Conservation (phyloP, 495 filamentous ascomycete genomes). For the Cladorrhinum samala region DNA sequence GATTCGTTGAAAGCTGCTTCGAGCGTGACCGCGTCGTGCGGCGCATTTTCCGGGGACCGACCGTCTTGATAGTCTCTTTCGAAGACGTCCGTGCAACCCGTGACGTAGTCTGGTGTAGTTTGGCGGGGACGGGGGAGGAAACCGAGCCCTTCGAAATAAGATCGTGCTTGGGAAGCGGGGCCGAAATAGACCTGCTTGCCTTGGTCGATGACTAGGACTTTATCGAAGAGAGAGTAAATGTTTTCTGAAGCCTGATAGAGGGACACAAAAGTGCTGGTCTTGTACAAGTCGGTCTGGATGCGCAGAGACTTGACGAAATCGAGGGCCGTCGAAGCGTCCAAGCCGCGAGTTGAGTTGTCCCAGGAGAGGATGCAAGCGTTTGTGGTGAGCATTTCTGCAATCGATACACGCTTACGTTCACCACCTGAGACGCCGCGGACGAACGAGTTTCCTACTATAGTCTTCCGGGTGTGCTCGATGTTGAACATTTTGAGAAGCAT, state of each 20-base stretch:
- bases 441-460: slow-evolving; percentile 73
- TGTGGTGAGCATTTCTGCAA: slow-evolving; percentile 65
- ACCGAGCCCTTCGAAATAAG: slow-evolving; percentile 77
- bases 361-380: slow-evolving; percentile 67
- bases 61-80: slow-evolving; percentile 71
- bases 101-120: slow-evolving; percentile 82
- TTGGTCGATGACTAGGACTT: slow-evolving; percentile 74
- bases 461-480: slow-evolving; percentile 75
- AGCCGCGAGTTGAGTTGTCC: slow-evolving; percentile 80
- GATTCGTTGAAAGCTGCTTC: slow-evolving; percentile 64
- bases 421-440: slow-evolving; percentile 82
- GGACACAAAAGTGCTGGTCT: slow-evolving; percentile 72
- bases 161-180: slow-evolving; percentile 57
- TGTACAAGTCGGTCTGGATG: slow-evolving; percentile 71
- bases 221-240: slow-evolving; percentile 84
- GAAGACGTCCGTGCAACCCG: slow-evolving; percentile 75
- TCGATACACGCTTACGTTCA: slow-evolving; percentile 73
- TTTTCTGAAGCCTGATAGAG: slow-evolving; percentile 80
- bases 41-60: slow-evolving; percentile 54
- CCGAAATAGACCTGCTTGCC: slow-evolving; percentile 81
- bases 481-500: slow-evolving; percentile 82
- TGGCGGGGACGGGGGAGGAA: slow-evolving; percentile 73
- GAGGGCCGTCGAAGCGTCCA: slow-evolving; percentile 78
- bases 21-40: slow-evolving; percentile 57
- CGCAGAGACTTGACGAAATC: slow-evolving; percentile 67